These are phyloP conservation scores for Aspergillus saccharolyticus DNA, from an alignment of 495 filamentous ascomycete species.

Conservation along the genomic window DNA sequence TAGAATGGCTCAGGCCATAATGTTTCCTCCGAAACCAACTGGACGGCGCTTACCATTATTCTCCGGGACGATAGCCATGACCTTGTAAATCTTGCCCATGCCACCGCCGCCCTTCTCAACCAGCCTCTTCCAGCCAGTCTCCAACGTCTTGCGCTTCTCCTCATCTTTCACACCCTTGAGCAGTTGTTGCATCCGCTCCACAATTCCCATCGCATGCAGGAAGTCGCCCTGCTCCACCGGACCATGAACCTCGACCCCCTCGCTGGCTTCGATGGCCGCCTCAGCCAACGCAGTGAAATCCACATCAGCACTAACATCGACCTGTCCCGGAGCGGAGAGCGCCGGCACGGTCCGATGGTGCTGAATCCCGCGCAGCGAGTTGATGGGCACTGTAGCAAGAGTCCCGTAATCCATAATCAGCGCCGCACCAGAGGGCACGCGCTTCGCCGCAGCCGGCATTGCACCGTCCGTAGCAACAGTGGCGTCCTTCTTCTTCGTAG, in stretches of 20 bases:
- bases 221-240: constrained; percentile 84
- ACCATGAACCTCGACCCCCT: constrained; percentile 85
- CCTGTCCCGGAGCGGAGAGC: constrained; percentile 68
- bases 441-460: constrained; percentile 37
- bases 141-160: constrained; percentile 55
- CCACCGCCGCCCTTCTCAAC: constrained; percentile 71
- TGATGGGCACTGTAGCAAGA: constrained; percentile 66
- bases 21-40: constrained; percentile 85
- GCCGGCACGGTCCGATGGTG: constrained; percentile 68
- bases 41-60: constrained; percentile 66
- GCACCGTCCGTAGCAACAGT: constrained; percentile 1
- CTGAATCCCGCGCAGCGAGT: constrained; percentile 83
- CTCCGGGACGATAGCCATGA: constrained; percentile 82
- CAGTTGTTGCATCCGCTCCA: constrained; percentile 68
- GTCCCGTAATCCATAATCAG: constrained; percentile 95
- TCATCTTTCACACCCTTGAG: constrained; percentile 45
- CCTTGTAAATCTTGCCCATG: constrained; percentile 95
- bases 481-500: constrained; percentile 4
- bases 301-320: constrained; percentile 86
- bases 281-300: constrained; percentile 85
- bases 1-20: constrained; percentile 27
- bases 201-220: constrained; percentile 72
- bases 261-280: constrained; percentile 64
- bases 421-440: constrained; percentile 69
- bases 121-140: constrained; percentile 69